These are phyloP conservation scores for Globisporangium spinosum DNA, from an alignment of 352 stramenopile genomes.

Conservation along the genomic window DNA sequence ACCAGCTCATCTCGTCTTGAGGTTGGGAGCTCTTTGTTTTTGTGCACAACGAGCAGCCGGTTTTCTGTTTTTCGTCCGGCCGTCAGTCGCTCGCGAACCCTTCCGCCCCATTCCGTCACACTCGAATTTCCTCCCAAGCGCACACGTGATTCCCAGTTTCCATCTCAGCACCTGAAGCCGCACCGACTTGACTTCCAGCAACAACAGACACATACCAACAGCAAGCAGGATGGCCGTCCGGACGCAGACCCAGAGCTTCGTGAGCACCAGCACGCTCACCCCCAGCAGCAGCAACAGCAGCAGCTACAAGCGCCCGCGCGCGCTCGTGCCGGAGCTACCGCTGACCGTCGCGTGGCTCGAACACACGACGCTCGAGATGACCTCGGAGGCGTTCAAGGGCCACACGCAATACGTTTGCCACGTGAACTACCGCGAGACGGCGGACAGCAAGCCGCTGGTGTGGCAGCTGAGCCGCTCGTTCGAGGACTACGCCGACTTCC, in stretches of 20 bases:
- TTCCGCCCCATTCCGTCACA: neutral
- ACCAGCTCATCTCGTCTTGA: neutral
- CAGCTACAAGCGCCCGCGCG: constrained; percentile 8
- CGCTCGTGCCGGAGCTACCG: constrained; percentile 1
- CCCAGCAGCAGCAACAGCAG: neutral
- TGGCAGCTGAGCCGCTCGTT: constrained; percentile 19
- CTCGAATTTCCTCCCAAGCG: neutral
- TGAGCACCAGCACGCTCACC: neutral
- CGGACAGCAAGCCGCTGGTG: neutral
- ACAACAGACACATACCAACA: too few relatives aligned
- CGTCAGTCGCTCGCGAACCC: neutral
- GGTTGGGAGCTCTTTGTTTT: neutral
- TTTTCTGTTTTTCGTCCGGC: neutral
- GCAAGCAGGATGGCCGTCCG: neutral
- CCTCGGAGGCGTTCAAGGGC: neutral
- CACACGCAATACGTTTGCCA: constrained; percentile 8
- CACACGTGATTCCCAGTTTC: neutral
- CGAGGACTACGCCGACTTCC: constrained; percentile 46
- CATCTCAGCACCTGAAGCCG: neutral
- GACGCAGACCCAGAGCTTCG: neutral
- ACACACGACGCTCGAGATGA: constrained; percentile 13
- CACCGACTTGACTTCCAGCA: too few relatives aligned
- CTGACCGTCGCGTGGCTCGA: constrained; percentile 14
- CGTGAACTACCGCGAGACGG: constrained; percentile 4
- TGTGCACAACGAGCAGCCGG: neutral